phyloP scores from a whole-genome alignment of 2,329 filamentous ascomycete species.

The Phyllosticta citribraziliensis region DNA sequence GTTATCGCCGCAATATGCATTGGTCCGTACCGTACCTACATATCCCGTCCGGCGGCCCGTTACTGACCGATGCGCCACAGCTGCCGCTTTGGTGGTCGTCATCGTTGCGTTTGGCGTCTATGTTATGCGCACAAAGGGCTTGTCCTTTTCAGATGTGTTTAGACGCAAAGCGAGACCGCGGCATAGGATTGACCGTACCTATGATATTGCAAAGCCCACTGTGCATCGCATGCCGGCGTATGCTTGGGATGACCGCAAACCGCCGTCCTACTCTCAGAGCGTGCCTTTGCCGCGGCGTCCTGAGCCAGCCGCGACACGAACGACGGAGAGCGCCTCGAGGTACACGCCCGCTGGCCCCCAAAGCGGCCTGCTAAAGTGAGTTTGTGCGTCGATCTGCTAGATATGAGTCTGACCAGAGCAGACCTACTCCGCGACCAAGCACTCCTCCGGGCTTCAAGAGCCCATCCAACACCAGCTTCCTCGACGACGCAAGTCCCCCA shows the following conservation, averaged over 20 bases:
- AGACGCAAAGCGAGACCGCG: neutral
- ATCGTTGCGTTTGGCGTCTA: slow-evolving; percentile 27
- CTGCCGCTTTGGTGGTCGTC: slow-evolving; percentile 29
- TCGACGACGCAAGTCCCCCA: slow-evolving; percentile 5
- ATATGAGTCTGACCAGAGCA: slow-evolving; percentile 13
- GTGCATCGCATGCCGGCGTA: slow-evolving; percentile 1
- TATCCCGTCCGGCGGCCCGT: neutral
- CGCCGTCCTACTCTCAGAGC: neutral
- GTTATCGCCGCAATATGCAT: neutral
- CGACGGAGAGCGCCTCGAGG: slow-evolving; percentile 1
- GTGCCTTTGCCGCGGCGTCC: slow-evolving; percentile 14
- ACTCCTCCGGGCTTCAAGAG: slow-evolving; percentile 11
- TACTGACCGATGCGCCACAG: slow-evolving; percentile 13
- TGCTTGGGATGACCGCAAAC: neutral
- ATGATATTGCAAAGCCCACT: slow-evolving; percentile 4
- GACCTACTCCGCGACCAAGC: neutral
- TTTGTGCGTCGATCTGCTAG: neutral
- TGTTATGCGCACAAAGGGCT: slow-evolving; percentile 28
- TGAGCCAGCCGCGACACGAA: slow-evolving; percentile 17
- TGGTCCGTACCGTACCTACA: neutral
- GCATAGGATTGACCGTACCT: slow-evolving; percentile 2
- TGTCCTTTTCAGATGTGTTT: slow-evolving; percentile 17
- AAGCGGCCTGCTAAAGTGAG: neutral
- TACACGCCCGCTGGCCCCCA: neutral
- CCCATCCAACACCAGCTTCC: neutral